Evolutionary conservation across 2,329 filamentous ascomycete genomes (phyloP).

Genomic region (Colletotrichum cuscutae): DNA sequence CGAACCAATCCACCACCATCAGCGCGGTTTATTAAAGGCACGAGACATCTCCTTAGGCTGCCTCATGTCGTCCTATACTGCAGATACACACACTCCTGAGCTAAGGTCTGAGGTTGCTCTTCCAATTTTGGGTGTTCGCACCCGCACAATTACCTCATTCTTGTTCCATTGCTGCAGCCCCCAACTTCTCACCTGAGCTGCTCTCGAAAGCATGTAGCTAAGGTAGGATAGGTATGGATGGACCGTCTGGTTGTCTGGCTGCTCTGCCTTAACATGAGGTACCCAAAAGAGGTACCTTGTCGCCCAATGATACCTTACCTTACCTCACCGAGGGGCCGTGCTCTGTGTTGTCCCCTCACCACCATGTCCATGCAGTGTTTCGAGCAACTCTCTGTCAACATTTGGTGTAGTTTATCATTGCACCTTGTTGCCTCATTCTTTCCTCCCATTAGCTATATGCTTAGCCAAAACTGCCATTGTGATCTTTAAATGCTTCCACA

Average conservation of each 20-base stretch:
- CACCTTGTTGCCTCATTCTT: background rate
- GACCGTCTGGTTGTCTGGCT: background rate
- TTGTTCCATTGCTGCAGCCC: background rate
- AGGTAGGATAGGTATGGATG: no score
- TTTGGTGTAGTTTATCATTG: background rate
- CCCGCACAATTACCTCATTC: background rate
- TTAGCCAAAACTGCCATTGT: background rate
- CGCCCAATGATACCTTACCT: no score
- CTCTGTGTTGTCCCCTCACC: conserved; percentile 29
- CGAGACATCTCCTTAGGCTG: conserved; percentile 19
- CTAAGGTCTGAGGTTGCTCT: background rate
- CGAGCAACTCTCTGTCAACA: conserved; percentile 19
- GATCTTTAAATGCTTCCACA: background rate
- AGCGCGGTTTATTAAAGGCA: conserved; percentile 16
- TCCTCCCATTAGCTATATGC: background rate
- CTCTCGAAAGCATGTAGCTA: background rate
- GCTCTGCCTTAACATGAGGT: background rate
- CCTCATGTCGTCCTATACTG: background rate
- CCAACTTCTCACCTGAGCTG: background rate
- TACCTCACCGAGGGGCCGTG: conserved; percentile 10
- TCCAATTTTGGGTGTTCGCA: background rate
- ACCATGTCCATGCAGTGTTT: conserved; percentile 32
- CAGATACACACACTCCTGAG: background rate
- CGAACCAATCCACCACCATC: conserved; percentile 15
- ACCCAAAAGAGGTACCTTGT: background rate